Base-by-base conservation (phyloP, 2,329 filamentous ascomycete species). In the Colletotrichum sidae region DNA sequence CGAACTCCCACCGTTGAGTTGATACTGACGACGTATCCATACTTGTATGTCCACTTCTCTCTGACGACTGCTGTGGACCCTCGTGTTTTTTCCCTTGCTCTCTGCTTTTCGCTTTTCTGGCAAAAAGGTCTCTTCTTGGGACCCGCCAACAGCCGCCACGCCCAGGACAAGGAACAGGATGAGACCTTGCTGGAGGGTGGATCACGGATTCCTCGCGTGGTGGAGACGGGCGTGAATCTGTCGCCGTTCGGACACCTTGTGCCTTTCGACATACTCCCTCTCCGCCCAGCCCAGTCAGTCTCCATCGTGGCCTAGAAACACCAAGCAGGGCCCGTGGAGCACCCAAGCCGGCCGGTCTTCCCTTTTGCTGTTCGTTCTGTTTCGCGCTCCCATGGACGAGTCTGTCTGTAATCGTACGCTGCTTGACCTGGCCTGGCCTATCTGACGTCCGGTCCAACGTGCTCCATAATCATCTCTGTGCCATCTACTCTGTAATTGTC, bases 1-100 rank as follows among this genome's bases (percentile, higher is more conserved):
- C 17, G 17, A 17, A 17, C 17, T 17, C 17, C 37, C 62, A 65
- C 42, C 52, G 46, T 44, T 58, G 25, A 25, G 25, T 25, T 25
- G 25, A 25, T 25, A 25, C 25, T 5, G 25, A 25, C 25, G 25
- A 25, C 25, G 25, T 17, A 17, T 17, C 17, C 17, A 2, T 25
- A 25, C 25, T 25, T 25, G 25, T 25, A 25, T 25, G 46, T 65
- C 62, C 58, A 61, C 62, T 65, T 56, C 52, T 65, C 58, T 65
- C 62, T 65, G 62, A 65, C 62, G 52, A 52, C 45, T 44, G 41
- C 11, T 55, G 62, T 65, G 62, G 62, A 51, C 35, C 62, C 57
- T 65, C 62, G 62, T 62, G 62, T 49, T 49, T 56, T 65, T 65
- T 37, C 50, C 38, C 39, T 41, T 25, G 25, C 33, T 33, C 25